Conservation (phyloP, 2,329 filamentous ascomycete genomes). For the Cladosporium velox region DNA sequence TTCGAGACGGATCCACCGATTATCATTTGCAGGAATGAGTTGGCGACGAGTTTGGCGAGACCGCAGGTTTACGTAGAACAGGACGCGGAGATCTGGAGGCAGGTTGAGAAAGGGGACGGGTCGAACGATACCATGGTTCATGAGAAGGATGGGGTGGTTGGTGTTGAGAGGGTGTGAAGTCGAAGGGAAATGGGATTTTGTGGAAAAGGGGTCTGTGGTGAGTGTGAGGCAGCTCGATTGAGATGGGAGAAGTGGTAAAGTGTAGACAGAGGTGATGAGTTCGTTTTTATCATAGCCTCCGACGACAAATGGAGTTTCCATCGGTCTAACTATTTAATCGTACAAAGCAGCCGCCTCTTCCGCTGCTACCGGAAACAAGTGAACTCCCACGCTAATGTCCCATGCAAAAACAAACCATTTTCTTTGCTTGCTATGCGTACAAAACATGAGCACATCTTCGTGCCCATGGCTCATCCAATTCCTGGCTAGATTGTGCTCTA, state of each 20-base stretch:
- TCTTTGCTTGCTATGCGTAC: slow-evolving; percentile 9
- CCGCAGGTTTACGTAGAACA: slow-evolving; percentile 27
- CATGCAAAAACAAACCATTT: not conserved
- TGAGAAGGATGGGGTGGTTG: not conserved
- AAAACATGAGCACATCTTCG: not conserved
- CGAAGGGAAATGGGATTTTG: not conserved
- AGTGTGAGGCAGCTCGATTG: not conserved
- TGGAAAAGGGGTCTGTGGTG: not conserved
- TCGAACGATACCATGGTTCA: not conserved
- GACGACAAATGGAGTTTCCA: not conserved
- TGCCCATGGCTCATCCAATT: not conserved
- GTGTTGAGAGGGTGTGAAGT: not conserved
- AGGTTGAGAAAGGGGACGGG: not conserved
- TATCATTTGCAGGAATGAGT: slow-evolving; percentile 24
- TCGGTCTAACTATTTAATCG: not conserved
- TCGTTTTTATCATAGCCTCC: not conserved
- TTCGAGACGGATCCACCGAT: slow-evolving; percentile 35
- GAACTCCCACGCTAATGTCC: not conserved
- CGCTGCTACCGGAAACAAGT: not conserved
- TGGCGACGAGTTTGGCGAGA: slow-evolving; percentile 27
- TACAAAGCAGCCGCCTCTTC: not conserved
- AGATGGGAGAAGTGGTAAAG: not conserved
- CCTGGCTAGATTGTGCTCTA: not conserved
- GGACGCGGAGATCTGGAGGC: slow-evolving; percentile 24
- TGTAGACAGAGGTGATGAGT: not conserved